Conservation (phyloP, 2,329 filamentous ascomycete genomes). For the Diaporthe sp. region DNA sequence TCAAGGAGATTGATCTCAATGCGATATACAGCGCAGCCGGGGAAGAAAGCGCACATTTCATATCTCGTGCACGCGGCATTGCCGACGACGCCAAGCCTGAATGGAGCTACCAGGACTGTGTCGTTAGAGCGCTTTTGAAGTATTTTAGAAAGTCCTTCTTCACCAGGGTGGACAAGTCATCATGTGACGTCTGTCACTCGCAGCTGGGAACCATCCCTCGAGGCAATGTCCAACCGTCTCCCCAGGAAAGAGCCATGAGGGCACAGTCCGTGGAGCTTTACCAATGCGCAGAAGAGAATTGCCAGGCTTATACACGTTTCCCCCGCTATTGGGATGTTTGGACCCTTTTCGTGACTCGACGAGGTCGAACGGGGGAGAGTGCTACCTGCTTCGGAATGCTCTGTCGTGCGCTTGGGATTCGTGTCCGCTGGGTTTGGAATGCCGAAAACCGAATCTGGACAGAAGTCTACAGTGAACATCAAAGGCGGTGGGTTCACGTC, state of each 20-base stretch:
- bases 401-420: constrained; percentile 88
- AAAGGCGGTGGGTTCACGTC: constrained; percentile 95
- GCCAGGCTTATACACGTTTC: constrained; percentile 86
- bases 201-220: constrained; percentile 77
- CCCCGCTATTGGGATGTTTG: constrained; percentile 96
- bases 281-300: constrained; percentile 81
- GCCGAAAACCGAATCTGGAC: constrained; percentile 97
- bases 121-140: constrained; percentile 87
- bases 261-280: constrained; percentile 93
- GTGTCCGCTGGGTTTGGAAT: constrained; percentile 98
- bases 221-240: constrained; percentile 85
- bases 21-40: constrained; percentile 93
- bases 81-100: constrained; percentile 82
- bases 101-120: constrained; percentile 98
- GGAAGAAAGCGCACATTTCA: constrained; percentile 88
- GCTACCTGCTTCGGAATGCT: constrained; percentile 99
- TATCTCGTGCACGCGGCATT: constrained; percentile 88
- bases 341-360: constrained; percentile 85
- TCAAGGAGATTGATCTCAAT: constrained; percentile 87
- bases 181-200: constrained; percentile 83
- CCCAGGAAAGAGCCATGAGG: constrained; percentile 88
- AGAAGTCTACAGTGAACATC: constrained; percentile 94
- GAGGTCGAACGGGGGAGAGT: constrained; percentile 93
- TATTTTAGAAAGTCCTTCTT: constrained; percentile 95
- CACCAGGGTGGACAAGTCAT: constrained; percentile 94